phyloP scores from a whole-genome alignment of 2,329 filamentous ascomycete species.

The Lasiodiplodia sp. region DNA sequence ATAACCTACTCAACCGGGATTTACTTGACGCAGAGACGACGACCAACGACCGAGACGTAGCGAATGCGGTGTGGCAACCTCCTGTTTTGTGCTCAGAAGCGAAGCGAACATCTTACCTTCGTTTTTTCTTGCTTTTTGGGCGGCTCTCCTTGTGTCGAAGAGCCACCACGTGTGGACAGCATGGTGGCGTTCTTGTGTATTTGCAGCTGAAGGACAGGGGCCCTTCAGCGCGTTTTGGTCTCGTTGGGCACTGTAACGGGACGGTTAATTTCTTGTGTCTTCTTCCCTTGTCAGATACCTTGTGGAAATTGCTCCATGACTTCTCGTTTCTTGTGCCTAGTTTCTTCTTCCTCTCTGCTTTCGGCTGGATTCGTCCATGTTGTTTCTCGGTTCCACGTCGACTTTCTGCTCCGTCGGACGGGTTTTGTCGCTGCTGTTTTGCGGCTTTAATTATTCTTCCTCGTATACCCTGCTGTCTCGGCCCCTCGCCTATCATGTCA shows the following conservation, averaged over 20 bases:
- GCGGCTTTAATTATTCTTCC: not conserved
- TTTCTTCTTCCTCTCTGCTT: not conserved
- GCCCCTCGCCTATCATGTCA: not conserved
- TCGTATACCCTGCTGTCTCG: not conserved
- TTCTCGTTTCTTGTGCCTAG: not conserved
- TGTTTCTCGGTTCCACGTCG: not conserved
- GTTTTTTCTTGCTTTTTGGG: not conserved
- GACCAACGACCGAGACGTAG: slow-evolving; percentile 24
- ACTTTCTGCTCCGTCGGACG: not conserved
- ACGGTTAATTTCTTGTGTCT: not conserved
- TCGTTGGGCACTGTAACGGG: not conserved
- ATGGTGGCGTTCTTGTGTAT: slow-evolving; percentile 12
- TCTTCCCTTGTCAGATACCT: not conserved
- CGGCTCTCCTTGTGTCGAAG: slow-evolving; percentile 13
- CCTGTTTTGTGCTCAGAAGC: not conserved
- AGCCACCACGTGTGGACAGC: slow-evolving; percentile 18
- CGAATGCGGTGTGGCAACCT: slow-evolving; percentile 14
- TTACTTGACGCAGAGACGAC: slow-evolving; percentile 19
- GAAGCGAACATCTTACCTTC: not conserved
- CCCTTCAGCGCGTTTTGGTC: not conserved
- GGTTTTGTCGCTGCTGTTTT: not conserved
- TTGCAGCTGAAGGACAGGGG: not conserved
- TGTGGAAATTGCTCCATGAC: not conserved
- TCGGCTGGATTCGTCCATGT: not conserved
- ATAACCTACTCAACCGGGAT: not conserved